Base-by-base conservation (phyloP, 139 green algal genomes). In the Asterochloris erici region DNA sequence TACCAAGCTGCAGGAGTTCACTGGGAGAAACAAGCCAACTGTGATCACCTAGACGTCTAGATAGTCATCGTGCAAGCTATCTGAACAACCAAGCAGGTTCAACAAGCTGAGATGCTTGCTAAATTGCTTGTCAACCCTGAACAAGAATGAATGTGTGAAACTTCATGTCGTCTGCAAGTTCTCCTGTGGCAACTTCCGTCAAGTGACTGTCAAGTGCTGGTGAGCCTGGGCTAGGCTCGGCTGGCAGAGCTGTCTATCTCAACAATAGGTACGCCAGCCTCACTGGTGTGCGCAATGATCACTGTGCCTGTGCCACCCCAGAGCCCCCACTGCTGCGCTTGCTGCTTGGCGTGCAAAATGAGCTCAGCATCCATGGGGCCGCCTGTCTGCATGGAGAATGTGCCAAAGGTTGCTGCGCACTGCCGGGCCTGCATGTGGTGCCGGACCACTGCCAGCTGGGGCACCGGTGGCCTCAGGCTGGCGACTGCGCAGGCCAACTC, bases 11-110 rank as follows among this genome's bases (percentile, higher is more conserved):
- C 14, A 93, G 68, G 88, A 98, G 87, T 96, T 98, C 86, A 98
- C 97, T 70, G 95, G 95, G 74, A 89, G 97, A n/a, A 90, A 97
- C 38, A 93, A 95, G 86, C 97, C 97, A 69, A 99, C 96, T n/a
- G 97, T 99, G 79, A 99, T 99, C 92, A 99, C 97, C 38, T 99
- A 73, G 38, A 21, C 6, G 19, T 71, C 4, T 23, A 9, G 21
- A 21, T 9, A 4, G 66, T 21, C 21, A 71, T 21, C 66, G 66
- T 26, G 6, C 19, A 26, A 23, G 66, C 66, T 71, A 2, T 71
- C 21, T 71, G 66, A 71, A 71, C 10, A 1, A 21, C 21, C 66
- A 71, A 23, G 17, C 66, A 71, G 66, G 6, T 26, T 54, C 38
- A 54, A 54, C 38, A 54, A 54, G 38, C 38, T 54, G 38, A 54